Evolutionary conservation across 2,329 filamentous ascomycete species (phyloP).

Genomic region (Aspergillus caelatus): DNA sequence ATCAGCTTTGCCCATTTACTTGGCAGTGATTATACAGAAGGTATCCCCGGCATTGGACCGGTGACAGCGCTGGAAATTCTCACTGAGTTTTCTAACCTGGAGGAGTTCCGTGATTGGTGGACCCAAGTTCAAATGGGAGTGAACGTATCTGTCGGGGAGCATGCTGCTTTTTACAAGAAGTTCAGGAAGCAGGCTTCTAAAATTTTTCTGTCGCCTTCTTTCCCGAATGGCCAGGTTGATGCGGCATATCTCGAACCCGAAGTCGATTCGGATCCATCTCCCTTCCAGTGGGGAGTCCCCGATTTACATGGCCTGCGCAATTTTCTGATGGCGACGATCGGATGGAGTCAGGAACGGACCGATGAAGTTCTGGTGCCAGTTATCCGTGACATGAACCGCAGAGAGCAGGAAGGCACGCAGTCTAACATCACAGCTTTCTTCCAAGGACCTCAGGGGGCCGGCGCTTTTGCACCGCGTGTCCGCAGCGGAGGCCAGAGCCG

Average conservation of each 20-base stretch:
- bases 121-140: conserved; percentile 72
- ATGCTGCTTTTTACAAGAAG: conserved; percentile 74
- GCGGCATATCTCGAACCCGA: conserved; percentile 84
- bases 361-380: conserved; percentile 96
- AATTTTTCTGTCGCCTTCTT: conserved; percentile 78
- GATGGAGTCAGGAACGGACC: conserved; percentile 87
- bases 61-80: conserved; percentile 94
- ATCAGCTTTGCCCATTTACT: conserved; percentile 89
- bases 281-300: conserved; percentile 94
- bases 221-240: conserved; percentile 77
- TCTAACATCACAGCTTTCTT: conserved; percentile 96
- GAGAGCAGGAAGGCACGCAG: conserved; percentile 88
- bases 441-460: conserved; percentile 61
- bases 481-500: conserved; percentile 66
- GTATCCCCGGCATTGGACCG: conserved; percentile 84
- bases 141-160: conserved; percentile 58
- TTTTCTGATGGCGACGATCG: conserved; percentile 89
- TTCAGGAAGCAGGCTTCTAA: conserved; percentile 84
- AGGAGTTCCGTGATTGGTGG: conserved; percentile 89
- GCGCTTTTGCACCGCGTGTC: conserved; percentile 72
- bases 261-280: conserved; percentile 75
- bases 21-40: conserved; percentile 93
- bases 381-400: conserved; percentile 89
- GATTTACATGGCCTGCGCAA: conserved; percentile 81
- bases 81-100: conserved; percentile 76